These are phyloP conservation scores for Amyloporia xantha DNA, from an alignment of 768 basidiomycete genomes.

Conservation along the genomic window DNA sequence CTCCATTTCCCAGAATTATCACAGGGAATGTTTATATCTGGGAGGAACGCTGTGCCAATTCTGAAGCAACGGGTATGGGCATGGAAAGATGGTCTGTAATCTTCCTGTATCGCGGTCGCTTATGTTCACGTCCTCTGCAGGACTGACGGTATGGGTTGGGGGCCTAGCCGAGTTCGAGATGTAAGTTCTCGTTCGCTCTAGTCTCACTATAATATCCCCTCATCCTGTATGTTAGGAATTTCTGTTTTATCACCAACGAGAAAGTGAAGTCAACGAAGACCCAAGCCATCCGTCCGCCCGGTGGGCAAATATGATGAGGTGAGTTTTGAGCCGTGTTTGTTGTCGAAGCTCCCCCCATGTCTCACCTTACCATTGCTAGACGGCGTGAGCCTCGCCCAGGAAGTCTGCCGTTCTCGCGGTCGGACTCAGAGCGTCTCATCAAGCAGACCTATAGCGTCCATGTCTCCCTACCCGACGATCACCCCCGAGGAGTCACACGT, in stretches of 20 bases:
- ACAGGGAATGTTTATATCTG: constrained; percentile 83
- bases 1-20: constrained; percentile 32
- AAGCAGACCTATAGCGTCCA: constrained; percentile 51
- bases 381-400: constrained; percentile 36
- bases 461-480: constrained; percentile 39
- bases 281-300: constrained; percentile 48
- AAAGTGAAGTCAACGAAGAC: constrained; percentile 34
- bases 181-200: constrained; percentile 15
- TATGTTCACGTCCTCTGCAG: constrained; percentile 17
- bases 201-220: too few relatives aligned
- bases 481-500: constrained; percentile 33
- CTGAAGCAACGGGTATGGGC: constrained; percentile 74
- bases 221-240: constrained; percentile 46
- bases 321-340: constrained; percentile 18
- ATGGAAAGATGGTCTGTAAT: constrained; percentile 72
- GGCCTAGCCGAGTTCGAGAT: constrained; percentile 66
- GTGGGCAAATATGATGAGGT: constrained; percentile 44
- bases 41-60: constrained; percentile 82
- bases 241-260: constrained; percentile 49
- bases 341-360: too few relatives aligned
- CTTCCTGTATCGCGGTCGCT: constrained; percentile 3
- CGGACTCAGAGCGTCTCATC: constrained; percentile 36
- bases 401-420: constrained; percentile 23
- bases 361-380: too few relatives aligned
- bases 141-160: constrained; percentile 77